Base-by-base conservation (phyloP, 257 asterid genomes). In the Solanum piurae region DNA sequence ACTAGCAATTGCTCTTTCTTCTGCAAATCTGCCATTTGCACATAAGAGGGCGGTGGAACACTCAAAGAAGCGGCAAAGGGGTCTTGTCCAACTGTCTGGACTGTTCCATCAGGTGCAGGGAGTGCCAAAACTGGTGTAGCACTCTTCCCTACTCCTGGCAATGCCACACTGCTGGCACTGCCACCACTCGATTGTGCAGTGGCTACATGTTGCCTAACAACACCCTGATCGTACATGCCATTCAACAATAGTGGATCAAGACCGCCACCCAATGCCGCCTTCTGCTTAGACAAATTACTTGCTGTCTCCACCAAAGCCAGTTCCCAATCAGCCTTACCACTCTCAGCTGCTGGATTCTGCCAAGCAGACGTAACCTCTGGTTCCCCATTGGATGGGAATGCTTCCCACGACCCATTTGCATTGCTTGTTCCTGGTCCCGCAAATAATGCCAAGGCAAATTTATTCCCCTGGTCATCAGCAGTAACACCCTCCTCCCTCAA, bases 11-110 rank as follows among this genome's bases (percentile, higher is more conserved):
- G 95, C 89, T 95, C 98, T 91, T 95, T 95, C 92, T 94, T 94
- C 89, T 95, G 96, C 96, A 95, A 92, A 77, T 94, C 98, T 1
- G 98, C 91, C 95, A 95, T 95, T 91, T 95, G 98, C 86, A 95
- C 98, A 33, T 94, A 94, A 0, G 98, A 86, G 25, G 98, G 98
- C 0, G 98, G 98, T 1, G 98, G 95, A 42, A 95, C 46, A 89
- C 83, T 89, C 87, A 92, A 88, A 74, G 98, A 95, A 1, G 98
- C 98, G 0, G 98, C 94, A 23, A 95, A 95, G 14, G 98, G 98
- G 89, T 95, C 98, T 89, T 84, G 91, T 13, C 95, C 96, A 14
- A 94, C 95, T 4, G 95, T 44, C 91, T 91, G 92, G 33, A 95
- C 91, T 1, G 94, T 88, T 74, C 98, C 98, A 87, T 95, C 98